These are phyloP conservation scores for Pythium biforme DNA, from an alignment of 352 stramenopile species.

Conservation along the genomic window DNA sequence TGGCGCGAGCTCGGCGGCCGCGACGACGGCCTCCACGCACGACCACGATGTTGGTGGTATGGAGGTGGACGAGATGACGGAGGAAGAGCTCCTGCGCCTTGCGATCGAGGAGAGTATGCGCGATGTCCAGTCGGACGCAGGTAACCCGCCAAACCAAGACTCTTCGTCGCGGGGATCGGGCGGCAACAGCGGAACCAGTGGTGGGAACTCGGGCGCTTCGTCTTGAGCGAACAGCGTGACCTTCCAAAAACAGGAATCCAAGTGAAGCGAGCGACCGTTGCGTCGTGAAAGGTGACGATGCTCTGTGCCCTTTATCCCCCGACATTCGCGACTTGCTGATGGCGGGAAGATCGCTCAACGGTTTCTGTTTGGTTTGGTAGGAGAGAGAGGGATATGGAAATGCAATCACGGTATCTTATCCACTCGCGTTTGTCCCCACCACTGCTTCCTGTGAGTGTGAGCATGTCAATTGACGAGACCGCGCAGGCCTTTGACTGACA, in stretches of 20 bases:
- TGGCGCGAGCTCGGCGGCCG: conserved; percentile 61
- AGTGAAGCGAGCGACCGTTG: background rate
- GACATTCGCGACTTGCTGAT: conserved; percentile 1
- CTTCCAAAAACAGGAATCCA: background rate
- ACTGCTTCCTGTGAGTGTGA: conserved; percentile 2
- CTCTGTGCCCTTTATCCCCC: background rate
- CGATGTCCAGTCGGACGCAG: conserved; percentile 59
- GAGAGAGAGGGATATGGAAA: conserved; percentile 20
- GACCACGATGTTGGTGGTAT: conserved; percentile 79
- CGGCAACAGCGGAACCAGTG: conserved; percentile 25
- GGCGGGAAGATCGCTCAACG: conserved; percentile 24
- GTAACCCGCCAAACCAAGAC: conserved; percentile 50
- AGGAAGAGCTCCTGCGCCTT: conserved; percentile 81
- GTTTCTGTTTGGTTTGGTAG: conserved; percentile 29
- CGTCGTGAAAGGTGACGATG: conserved; percentile 19
- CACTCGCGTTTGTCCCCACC: conserved; percentile 1
- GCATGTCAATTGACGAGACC: background rate
- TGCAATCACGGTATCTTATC: conserved; percentile 26
- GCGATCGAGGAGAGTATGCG: conserved; percentile 89
- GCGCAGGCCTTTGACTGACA: background rate
- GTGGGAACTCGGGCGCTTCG: conserved; percentile 46
- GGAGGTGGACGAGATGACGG: conserved; percentile 86
- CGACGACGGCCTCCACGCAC: conserved; percentile 70
- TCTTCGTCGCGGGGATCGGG: conserved; percentile 24
- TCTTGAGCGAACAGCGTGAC: conserved; percentile 30